A percentile compares a stretch with the other conserved stretches of the same genome.
phyloP scores from a whole-genome alignment of 2,329 filamentous ascomycete genomes.

The Penicillium expansum region DNA sequence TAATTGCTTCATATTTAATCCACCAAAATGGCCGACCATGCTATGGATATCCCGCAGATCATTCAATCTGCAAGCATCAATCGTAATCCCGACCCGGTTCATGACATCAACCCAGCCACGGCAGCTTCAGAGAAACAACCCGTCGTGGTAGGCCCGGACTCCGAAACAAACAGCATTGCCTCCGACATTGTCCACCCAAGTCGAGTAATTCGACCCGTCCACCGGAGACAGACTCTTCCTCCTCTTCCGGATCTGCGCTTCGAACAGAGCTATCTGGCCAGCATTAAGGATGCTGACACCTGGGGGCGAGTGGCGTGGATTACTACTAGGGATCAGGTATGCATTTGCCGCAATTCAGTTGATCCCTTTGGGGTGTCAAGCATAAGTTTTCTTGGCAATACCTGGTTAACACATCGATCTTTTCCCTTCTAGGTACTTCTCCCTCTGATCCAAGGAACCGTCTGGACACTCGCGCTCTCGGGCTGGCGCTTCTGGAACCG shows the following conservation, averaged over 20 bases:
- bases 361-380: not conserved
- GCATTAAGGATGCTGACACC: conserved; percentile 74
- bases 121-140: conserved; percentile 65
- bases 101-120: conserved; percentile 80
- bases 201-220: conserved; percentile 35
- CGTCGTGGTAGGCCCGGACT: conserved; percentile 52
- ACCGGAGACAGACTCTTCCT: conserved; percentile 58
- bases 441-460: conserved; percentile 78
- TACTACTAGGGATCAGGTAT: conserved; percentile 83
- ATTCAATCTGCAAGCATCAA: conserved; percentile 80
- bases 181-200: conserved; percentile 48
- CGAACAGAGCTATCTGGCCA: conserved; percentile 95
- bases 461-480: conserved; percentile 81
- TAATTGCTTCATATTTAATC: not conserved
- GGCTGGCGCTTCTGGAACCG: conserved; percentile 92
- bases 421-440: conserved; percentile 66
- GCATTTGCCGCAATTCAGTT: not conserved
- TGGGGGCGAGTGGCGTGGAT: conserved; percentile 80
- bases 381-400: not conserved
- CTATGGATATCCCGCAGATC: conserved; percentile 70
- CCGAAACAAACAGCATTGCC: conserved; percentile 45
- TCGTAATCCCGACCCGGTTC: conserved; percentile 63
- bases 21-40: conserved; percentile 54
- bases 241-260: conserved; percentile 80
- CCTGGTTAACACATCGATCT: conserved; percentile 4